Evolutionary conservation across 2,329 filamentous ascomycete species (phyloP).

Genomic region (Xylaria sp.): DNA sequence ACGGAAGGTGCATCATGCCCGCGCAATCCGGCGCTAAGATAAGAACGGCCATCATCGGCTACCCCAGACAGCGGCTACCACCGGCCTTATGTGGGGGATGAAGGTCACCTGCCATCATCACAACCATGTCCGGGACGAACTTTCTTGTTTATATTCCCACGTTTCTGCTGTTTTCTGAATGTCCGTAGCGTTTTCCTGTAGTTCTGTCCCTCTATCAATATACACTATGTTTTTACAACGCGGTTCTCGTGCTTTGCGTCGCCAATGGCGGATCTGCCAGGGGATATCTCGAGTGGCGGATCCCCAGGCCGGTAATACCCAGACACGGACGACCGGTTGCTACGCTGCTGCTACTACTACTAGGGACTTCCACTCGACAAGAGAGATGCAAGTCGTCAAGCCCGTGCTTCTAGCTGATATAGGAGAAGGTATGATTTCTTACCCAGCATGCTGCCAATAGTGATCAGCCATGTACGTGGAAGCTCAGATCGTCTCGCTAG

Average conservation of each 20-base stretch:
- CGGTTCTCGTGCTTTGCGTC: conserved; percentile 45
- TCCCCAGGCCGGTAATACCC: conserved; percentile 11
- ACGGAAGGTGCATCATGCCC: neutral
- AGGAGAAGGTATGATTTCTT: conserved; percentile 60
- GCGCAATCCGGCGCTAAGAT: neutral
- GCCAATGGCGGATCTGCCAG: conserved; percentile 46
- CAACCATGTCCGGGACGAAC: conserved; percentile 5
- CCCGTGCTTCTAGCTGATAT: conserved; percentile 81
- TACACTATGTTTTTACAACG: conserved; percentile 51
- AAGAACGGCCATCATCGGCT: conserved; percentile 25
- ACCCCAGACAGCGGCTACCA: conserved; percentile 27
- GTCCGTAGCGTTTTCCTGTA: neutral
- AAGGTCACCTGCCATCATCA: conserved; percentile 8
- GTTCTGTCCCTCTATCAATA: neutral
- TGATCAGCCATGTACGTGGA: neutral
- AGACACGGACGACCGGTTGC: conserved; percentile 24
- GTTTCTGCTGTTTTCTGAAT: conserved; percentile 2
- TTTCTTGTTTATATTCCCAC: conserved; percentile 4
- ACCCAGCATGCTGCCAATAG: neutral
- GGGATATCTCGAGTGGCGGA: conserved; percentile 35
- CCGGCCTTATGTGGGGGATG: conserved; percentile 27
- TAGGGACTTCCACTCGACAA: conserved; percentile 49
- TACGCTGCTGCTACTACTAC: conserved; percentile 30
- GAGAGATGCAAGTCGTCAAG: conserved; percentile 56
- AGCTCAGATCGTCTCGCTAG: conserved; percentile 41